A percentile compares a stretch with the other conserved stretches of the same genome.
Conservation (phyloP, 192 early-diverging fungal genomes). For the Lobulomyces angularis region DNA sequence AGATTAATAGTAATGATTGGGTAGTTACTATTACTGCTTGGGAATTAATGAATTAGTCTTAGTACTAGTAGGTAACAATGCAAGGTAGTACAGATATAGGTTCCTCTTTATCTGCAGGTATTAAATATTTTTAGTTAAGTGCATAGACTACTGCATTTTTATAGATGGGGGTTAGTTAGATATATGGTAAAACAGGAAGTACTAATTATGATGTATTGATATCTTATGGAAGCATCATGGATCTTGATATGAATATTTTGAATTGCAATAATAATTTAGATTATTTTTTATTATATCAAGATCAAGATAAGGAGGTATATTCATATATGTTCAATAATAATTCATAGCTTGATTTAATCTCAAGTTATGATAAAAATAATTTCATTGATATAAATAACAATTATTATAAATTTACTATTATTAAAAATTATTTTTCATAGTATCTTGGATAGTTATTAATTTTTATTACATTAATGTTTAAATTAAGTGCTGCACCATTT, state of each 20-base stretch:
- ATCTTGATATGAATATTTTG: neutral
- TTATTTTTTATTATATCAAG: too few species aligned
- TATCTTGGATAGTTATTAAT: constrained; percentile 25
- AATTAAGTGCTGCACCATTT: constrained; percentile 36
- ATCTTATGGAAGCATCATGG: too few species aligned
- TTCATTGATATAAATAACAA: too few species aligned
- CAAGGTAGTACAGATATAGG: constrained; percentile 17
- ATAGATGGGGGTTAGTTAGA: constrained; percentile 20
- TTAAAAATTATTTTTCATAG: constrained; percentile 12
- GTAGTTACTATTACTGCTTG: constrained; percentile 5
- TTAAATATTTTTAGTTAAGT: constrained; percentile 29
- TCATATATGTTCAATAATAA: constrained; percentile 9
- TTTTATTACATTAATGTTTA: constrained; percentile 30
- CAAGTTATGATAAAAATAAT: constrained; percentile 4
- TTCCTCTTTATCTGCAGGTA: constrained; percentile 25
- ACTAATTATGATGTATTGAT: constrained; percentile 31
- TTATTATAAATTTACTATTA: constrained; percentile 21
- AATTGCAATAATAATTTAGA: neutral
- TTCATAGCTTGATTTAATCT: constrained; percentile 5
- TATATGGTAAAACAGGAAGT: constrained; percentile 25
- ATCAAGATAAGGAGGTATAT: too few species aligned
- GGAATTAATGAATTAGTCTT: constrained; percentile 13
- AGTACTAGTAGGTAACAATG: constrained; percentile 14
- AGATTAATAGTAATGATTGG: constrained; percentile 13
- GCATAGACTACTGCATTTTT: constrained; percentile 21